These are phyloP conservation scores for Phytophthora pisi DNA, from an alignment of 352 stramenopile species.

Conservation along the genomic window DNA sequence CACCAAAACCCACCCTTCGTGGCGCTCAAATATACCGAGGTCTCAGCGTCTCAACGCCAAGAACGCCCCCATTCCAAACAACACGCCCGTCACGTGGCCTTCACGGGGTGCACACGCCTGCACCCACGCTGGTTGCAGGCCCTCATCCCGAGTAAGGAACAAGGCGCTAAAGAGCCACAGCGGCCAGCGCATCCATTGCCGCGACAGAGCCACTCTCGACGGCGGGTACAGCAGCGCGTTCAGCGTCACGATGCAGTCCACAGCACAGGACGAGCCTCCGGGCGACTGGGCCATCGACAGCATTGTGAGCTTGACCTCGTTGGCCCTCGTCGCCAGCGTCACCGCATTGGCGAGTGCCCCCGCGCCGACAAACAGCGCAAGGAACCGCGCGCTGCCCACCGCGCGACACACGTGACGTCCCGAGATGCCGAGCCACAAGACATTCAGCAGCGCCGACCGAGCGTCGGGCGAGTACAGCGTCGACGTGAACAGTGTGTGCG, in stretches of 20 bases:
- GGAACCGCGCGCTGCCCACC: conserved; percentile 19
- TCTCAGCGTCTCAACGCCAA: conserved; percentile 16
- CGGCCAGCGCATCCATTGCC: conserved; percentile 26
- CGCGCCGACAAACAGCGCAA: conserved; percentile 19
- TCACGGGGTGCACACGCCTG: conserved; percentile 7
- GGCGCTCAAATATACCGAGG: conserved; percentile 11
- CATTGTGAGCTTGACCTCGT: conserved; percentile 5
- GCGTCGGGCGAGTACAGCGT: conserved; percentile 8
- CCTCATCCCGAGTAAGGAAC: conserved; percentile 29
- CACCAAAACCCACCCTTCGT: not conserved
- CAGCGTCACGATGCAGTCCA: conserved; percentile 31
- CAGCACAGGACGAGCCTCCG: conserved; percentile 16
- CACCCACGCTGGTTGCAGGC: conserved; percentile 6
- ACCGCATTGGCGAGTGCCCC: conserved; percentile 22
- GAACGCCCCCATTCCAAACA: conserved; percentile 25
- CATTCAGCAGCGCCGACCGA: conserved; percentile 7
- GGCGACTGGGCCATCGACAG: conserved; percentile 10
- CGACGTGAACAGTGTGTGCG: conserved; percentile 25
- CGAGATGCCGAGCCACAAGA: conserved; percentile 15
- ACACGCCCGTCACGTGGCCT: conserved; percentile 21
- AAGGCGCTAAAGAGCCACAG: conserved; percentile 26
- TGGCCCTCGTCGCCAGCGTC: conserved; percentile 3
- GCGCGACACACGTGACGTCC: conserved; percentile 26
- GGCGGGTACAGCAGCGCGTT: conserved; percentile 36
- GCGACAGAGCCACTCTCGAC: conserved; percentile 22